Percentiles rank a stretch among this genome's conserved stretches.
phyloP scores from a whole-genome alignment of 2,329 filamentous ascomycete species.

The Pseudogymnoascus sp. region DNA sequence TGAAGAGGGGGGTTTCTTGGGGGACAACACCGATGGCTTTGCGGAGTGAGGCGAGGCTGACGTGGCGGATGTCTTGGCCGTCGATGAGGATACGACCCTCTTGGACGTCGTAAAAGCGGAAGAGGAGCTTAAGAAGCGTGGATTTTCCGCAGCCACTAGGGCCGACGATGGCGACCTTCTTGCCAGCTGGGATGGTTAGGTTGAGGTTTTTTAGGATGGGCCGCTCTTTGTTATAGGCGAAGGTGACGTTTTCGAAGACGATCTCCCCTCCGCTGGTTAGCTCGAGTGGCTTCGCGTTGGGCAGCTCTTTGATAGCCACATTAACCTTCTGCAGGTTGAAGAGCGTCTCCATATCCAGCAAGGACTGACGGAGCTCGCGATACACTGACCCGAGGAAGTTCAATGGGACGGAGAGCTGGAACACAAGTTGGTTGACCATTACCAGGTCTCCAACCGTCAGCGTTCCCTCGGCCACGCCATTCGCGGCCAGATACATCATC shows the following conservation, averaged over 20 bases:
- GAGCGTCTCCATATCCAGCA: slow-evolving; percentile 96
- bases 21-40: slow-evolving; percentile 88
- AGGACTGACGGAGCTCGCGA: slow-evolving; percentile 83
- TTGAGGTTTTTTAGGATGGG: slow-evolving; percentile 78
- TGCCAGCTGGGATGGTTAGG: slow-evolving; percentile 85
- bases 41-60: slow-evolving; percentile 74
- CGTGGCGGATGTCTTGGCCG: slow-evolving; percentile 79
- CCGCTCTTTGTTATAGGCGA: slow-evolving; percentile 80
- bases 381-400: slow-evolving; percentile 99
- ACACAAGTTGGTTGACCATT: slow-evolving; percentile 98
- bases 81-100: slow-evolving; percentile 81
- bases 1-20: slow-evolving; percentile 94
- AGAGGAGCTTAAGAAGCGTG: slow-evolving; percentile 80
- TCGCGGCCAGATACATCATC: slow-evolving; percentile 96
- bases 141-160: slow-evolving; percentile 95
- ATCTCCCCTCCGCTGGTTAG: slow-evolving; percentile 79
- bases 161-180: slow-evolving; percentile 92
- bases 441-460: slow-evolving; percentile 93
- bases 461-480: slow-evolving; percentile 71
- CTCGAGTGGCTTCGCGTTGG: slow-evolving; percentile 62
- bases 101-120: slow-evolving; percentile 89
- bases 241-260: slow-evolving; percentile 86
- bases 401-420: slow-evolving; percentile 90
- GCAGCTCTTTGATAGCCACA: slow-evolving; percentile 69
- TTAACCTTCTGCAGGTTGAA: slow-evolving; percentile 98